Conservation (phyloP, 352 stramenopile species). For the Blastocystis sp. region DNA sequence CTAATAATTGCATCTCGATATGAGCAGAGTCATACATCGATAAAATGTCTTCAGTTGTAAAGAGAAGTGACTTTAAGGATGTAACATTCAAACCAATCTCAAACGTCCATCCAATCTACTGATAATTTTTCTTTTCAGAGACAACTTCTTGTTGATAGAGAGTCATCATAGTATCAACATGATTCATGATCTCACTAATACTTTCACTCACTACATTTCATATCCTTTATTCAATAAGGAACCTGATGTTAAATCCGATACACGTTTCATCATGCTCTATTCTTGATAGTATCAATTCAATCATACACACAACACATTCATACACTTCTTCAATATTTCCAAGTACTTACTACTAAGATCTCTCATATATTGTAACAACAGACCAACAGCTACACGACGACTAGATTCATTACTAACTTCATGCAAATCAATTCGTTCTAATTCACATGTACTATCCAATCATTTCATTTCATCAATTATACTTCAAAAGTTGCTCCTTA, state of each 20-base stretch:
- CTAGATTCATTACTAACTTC: background rate
- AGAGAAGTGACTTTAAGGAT: background rate
- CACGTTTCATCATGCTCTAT: slow-evolving; percentile 25
- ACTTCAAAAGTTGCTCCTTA: slow-evolving; percentile 4
- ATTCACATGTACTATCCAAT: background rate
- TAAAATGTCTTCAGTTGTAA: background rate
- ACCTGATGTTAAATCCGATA: background rate
- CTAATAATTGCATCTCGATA: background rate
- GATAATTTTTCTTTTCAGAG: background rate
- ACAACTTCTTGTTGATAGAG: background rate
- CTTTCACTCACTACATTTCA: background rate
- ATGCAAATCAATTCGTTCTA: slow-evolving; percentile 39
- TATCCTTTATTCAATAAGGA: background rate
- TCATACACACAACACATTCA: background rate
- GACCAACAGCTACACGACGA: background rate
- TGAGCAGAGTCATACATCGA: background rate
- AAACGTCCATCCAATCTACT: slow-evolving; percentile 4
- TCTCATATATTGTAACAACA: background rate
- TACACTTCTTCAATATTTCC: background rate
- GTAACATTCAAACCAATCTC: background rate
- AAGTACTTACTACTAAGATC: background rate
- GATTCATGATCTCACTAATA: slow-evolving; percentile 1
- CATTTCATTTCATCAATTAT: background rate
- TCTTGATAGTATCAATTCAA: background rate
- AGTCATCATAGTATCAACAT: background rate